Base-by-base conservation (phyloP, 2,329 filamentous ascomycete species). In the Cyphellophora attinorum region DNA sequence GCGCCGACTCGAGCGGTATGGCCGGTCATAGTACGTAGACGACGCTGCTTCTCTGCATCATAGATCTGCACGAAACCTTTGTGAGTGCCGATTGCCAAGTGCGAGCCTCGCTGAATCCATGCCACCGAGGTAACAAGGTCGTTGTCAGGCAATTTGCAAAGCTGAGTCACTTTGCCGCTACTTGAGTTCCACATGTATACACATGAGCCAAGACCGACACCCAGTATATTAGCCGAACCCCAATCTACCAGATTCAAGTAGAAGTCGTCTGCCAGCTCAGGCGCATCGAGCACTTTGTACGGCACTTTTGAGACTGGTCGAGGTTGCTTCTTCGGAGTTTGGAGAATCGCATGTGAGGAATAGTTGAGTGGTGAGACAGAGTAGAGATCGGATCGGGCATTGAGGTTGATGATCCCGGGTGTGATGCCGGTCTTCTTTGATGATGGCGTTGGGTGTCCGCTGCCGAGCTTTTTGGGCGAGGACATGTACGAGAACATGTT, bases 151-250 rank as follows among this genome's bases (percentile, higher is more conserved):
- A 96, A 67, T 29, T 93, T 89, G 59, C 91, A 96, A 6, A 98
- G 72, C 59, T 93, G 94, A 41, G 86, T 93, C 2, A 98, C 91
- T 45, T 83, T 76, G 43, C 89, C 91, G 5, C 82, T 82, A 47
- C 85, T 78, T 4, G 88, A 91, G 56, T 95, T 94, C 91, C 91
- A 98, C 77, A 96, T 91, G 55, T 96, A 98, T 5, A 98, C 91
- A 47, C 85, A 93, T 12, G 82, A 85, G 12, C 88, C 88, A 16
- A 98, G 65, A 0, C 91, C 91, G 28, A 98, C 91, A 5, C 89
- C 91, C 8, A 98, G 70, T 6, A 94, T 81, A 57, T 96, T 94
- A 48, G 83, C 86, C 50, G 85, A 93, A 28, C 91, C 91, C 91
- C 91, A 98, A 53, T 98, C 91, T 3, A 98, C 89, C 16, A 98